A percentile compares a stretch with the other conserved stretches of the same genome.
Evolutionary conservation across 2,329 filamentous ascomycete species (phyloP).

Genomic region (Phaeomoniella chlamydospora): DNA sequence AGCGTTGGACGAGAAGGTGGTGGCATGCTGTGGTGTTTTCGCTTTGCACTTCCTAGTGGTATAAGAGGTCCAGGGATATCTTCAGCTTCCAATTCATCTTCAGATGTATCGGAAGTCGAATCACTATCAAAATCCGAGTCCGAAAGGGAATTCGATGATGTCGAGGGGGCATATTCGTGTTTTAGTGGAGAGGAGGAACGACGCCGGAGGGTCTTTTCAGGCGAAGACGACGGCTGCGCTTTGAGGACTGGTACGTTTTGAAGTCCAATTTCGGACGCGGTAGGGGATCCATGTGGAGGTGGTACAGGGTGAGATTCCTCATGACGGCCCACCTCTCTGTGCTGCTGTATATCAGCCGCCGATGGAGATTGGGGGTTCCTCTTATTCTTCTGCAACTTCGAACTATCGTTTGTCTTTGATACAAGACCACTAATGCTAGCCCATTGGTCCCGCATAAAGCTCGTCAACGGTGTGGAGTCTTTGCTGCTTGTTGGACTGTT

Average conservation of each 20-base stretch:
- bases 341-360: too few relatives aligned
- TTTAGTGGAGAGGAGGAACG: conserved; percentile 86
- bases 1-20: conserved; percentile 22
- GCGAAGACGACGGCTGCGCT: conserved; percentile 24
- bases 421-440: conserved; percentile 2
- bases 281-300: conserved; percentile 38
- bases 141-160: conserved; percentile 46
- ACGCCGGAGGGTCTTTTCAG: conserved; percentile 37
- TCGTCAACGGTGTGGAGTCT: conserved; percentile 4
- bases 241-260: conserved; percentile 2
- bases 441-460: conserved; percentile 6
- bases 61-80: conserved; percentile 21
- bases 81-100: conserved; percentile 41
- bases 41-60: conserved; percentile 15
- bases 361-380: conserved; percentile 3
- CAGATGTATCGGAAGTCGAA: conserved; percentile 36
- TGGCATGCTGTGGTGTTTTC: conserved; percentile 19
- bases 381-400: conserved; percentile 3
- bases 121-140: conserved; percentile 33
- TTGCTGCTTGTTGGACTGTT: conserved; percentile 11
- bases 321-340: not conserved
- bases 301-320: conserved; percentile 23
- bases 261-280: conserved; percentile 16
- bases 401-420: not conserved
- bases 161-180: conserved; percentile 89